Evolutionary conservation across 163 green algal species (phyloP).

Genomic region (Scenedesmus sp.): DNA sequence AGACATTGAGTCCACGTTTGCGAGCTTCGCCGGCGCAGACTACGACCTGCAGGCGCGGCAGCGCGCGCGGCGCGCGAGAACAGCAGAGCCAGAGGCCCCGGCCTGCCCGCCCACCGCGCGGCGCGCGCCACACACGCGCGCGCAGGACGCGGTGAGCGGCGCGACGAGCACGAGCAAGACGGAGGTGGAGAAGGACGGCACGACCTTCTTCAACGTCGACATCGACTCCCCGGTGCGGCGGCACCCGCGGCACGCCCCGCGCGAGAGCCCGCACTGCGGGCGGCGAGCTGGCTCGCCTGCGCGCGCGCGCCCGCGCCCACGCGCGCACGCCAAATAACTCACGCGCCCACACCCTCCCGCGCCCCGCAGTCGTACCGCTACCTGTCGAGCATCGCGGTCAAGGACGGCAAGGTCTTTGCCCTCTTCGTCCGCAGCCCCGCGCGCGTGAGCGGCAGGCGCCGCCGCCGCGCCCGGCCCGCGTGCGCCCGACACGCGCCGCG

Average conservation of each 20-base stretch:
- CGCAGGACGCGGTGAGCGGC: constrained; percentile 63
- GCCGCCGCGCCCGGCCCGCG: no score
- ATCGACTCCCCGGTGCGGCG: constrained; percentile 70
- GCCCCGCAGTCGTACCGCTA: constrained; percentile 70
- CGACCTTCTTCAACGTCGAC: constrained; percentile 84
- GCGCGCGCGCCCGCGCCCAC: no score
- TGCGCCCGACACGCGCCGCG: no score
- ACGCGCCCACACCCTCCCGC: background rate
- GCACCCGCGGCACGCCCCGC: no score
- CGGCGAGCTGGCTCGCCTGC: background rate
- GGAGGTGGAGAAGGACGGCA: constrained; percentile 65
- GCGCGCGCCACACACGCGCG: no score
- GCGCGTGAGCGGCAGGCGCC: constrained; percentile 41
- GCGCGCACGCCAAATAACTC: background rate
- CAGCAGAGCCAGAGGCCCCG: no score
- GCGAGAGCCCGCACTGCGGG: no score
- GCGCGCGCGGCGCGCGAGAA: no score
- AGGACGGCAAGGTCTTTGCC: constrained; percentile 88
- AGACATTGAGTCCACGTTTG: constrained; percentile 73
- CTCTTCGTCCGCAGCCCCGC: constrained; percentile 88
- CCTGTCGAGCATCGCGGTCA: constrained; percentile 80
- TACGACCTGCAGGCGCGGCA: constrained; percentile 83
- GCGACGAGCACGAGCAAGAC: constrained; percentile 59
- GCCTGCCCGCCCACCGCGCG: background rate
- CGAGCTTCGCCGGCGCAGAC: constrained; percentile 89